phyloP scores from a whole-genome alignment of 495 filamentous ascomycete genomes.

The Staphylotrichum longicolle region DNA sequence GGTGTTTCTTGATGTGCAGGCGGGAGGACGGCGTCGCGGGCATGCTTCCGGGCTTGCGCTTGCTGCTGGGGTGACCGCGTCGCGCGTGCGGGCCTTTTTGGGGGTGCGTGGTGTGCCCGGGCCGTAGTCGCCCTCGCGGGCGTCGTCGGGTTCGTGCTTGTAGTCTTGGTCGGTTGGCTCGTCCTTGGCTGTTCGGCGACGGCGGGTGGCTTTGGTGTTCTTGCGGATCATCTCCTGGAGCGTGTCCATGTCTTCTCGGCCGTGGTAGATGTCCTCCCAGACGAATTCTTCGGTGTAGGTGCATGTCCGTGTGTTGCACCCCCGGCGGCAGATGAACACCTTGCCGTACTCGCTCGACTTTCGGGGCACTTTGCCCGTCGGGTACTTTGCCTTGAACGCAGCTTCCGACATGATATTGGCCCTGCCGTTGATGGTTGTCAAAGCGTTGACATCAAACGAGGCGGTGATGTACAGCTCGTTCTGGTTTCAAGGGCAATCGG shows the following conservation, averaged over 20 bases:
- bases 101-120: slow-evolving; percentile 35
- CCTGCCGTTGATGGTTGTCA: slow-evolving; percentile 89
- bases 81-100: slow-evolving; percentile 35
- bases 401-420: slow-evolving; percentile 73
- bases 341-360: slow-evolving; percentile 77
- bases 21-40: slow-evolving; percentile 65
- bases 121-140: slow-evolving; percentile 47
- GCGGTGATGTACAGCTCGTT: slow-evolving; percentile 93
- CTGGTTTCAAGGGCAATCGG: slow-evolving; percentile 27
- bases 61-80: slow-evolving; percentile 33
- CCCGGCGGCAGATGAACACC: slow-evolving; percentile 84
- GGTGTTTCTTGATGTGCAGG: slow-evolving; percentile 81
- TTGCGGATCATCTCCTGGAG: slow-evolving; percentile 64
- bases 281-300: slow-evolving; percentile 90
- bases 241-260: slow-evolving; percentile 58
- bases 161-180: slow-evolving; percentile 49
- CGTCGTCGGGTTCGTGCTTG: slow-evolving; percentile 37
- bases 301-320: slow-evolving; percentile 80
- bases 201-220: slow-evolving; percentile 70
- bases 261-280: slow-evolving; percentile 81
- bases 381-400: slow-evolving; percentile 64
- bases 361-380: slow-evolving; percentile 70
- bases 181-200: slow-evolving; percentile 39
- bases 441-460: slow-evolving; percentile 76
- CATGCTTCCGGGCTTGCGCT: slow-evolving; percentile 43